Evolutionary conservation across 2,329 filamentous ascomycete genomes (phyloP), one percentile per base, ranked within the genome.

Genomic region (Xylaria sp.): DNA sequence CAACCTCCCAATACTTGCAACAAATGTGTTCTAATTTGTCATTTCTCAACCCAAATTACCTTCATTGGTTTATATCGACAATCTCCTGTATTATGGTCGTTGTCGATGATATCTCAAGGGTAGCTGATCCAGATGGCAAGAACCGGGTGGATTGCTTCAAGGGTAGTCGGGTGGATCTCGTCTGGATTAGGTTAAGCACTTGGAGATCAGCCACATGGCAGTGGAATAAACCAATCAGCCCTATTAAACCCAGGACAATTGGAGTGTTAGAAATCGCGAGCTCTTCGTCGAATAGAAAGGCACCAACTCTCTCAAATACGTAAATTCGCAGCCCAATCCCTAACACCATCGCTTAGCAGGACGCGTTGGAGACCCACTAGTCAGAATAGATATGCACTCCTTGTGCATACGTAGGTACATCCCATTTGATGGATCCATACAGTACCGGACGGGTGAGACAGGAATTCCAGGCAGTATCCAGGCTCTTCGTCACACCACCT

Each of bases 401-500:
- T n/a, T n/a, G n/a, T 42, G 12, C 11, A 42, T 42, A 48, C n/a
- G 17, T 9, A 48, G 47, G 34, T 19, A 55, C 39, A 42, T 42
- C 4, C 14, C 12, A 42, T 42, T 42, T 42, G 14, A 9, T 42
- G 39, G 39, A 42, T 14, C 39, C 39, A 17, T 42, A 17, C 39
- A 42, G 39, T 17, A 42, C 11, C 39, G 24, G 9, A 6, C 9
- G 21, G 21, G 9, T 21, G 19, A 51, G 21, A 30, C 48, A 51
- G 7, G 21, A 51, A 12, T 30, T 51, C 48, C 48, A 51, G 9
- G 48, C 21, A 14, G 11, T 51, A 11, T 8, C 14, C 30, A n/a
- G 27, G 30, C 54, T n/a, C 32, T 12, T 59, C 47, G 24, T 68
- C 60, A 63, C 55, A 60, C 66, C 66, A 70, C 56, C n/a, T 62